Evolutionary conservation across 1,139 yeast species (phyloP).

Genomic region (Hemisphaericaspora xylofermentans): DNA sequence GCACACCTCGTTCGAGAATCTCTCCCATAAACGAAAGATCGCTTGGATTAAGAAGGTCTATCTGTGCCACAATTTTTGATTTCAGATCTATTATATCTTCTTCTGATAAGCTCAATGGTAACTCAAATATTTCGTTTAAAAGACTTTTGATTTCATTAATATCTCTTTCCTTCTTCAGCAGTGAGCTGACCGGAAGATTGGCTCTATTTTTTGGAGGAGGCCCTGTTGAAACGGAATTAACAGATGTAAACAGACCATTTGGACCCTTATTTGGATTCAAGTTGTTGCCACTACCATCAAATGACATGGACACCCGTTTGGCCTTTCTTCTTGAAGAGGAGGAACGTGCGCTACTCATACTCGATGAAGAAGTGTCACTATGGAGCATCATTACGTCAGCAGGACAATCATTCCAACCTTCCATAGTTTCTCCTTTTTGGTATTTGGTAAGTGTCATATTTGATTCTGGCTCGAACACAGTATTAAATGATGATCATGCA

Average conservation of each 20-base stretch:
- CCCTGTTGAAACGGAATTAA: conserved; percentile 3
- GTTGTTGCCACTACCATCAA: background rate
- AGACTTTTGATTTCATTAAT: conserved; percentile 3
- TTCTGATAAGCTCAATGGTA: conserved; percentile 27
- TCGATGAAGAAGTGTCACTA: conserved; percentile 7
- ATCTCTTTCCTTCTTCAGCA: conserved; percentile 2
- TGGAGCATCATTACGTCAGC: conserved; percentile 14
- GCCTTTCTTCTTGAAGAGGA: conserved; percentile 9
- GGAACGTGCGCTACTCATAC: conserved; percentile 3
- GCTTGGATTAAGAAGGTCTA: conserved; percentile 15
- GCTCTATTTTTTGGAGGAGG: conserved; percentile 7
- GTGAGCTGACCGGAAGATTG: conserved; percentile 1
- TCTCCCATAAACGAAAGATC: conserved; percentile 21
- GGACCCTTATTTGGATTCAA: background rate
- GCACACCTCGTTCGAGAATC: conserved; percentile 12
- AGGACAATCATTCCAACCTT: conserved; percentile 53
- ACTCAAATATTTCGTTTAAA: conserved; percentile 16
- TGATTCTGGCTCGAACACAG: no score
- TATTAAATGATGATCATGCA: no score
- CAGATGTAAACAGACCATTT: conserved; percentile 5
- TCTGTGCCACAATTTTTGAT: conserved; percentile 23
- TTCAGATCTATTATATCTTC: conserved; percentile 39
- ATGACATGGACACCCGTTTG: conserved; percentile 11
- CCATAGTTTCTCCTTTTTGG: conserved; percentile 42
- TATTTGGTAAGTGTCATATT: conserved; percentile 35